Conservation (phyloP, 2,329 filamentous ascomycete species). For the Hirsutella rhossiliensis region DNA sequence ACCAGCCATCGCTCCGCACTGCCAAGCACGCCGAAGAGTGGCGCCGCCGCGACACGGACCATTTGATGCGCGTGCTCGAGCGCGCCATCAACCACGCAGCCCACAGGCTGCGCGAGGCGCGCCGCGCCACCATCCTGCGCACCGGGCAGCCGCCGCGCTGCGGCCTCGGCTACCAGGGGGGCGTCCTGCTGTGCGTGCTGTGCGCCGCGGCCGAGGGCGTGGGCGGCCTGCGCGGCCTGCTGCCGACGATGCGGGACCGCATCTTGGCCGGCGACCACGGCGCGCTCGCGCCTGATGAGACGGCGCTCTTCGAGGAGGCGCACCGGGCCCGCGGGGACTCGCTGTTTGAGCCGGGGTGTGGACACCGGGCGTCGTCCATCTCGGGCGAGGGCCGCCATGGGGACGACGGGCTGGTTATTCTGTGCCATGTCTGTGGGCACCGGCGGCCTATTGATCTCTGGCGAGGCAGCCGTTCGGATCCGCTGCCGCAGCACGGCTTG, state of each 20-base stretch:
- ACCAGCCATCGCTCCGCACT: not conserved
- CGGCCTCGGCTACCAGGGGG: not conserved
- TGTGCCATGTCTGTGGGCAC: not conserved
- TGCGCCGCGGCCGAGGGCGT: not conserved
- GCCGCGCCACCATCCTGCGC: not conserved
- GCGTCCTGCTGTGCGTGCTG: not conserved
- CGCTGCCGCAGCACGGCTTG: not conserved
- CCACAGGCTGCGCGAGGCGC: not conserved
- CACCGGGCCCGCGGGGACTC: not conserved
- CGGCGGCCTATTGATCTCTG: not conserved
- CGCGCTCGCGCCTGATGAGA: not conserved
- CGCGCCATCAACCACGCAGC: not conserved
- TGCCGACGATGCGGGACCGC: not conserved
- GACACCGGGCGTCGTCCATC: not conserved
- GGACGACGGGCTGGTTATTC: not conserved
- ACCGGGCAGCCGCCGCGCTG: not conserved
- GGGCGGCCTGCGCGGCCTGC: not conserved
- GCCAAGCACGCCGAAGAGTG: not conserved
- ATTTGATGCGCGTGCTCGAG: not conserved
- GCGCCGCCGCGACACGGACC: not conserved
- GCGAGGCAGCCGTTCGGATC: not conserved
- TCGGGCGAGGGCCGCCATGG: not conserved
- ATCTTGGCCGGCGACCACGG: not conserved
- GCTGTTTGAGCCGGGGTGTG: not conserved
- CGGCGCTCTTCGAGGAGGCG: not conserved